These are phyloP conservation scores for Murraya paniculata DNA, from an alignment of 345 rosid genomes.

Conservation along the genomic window DNA sequence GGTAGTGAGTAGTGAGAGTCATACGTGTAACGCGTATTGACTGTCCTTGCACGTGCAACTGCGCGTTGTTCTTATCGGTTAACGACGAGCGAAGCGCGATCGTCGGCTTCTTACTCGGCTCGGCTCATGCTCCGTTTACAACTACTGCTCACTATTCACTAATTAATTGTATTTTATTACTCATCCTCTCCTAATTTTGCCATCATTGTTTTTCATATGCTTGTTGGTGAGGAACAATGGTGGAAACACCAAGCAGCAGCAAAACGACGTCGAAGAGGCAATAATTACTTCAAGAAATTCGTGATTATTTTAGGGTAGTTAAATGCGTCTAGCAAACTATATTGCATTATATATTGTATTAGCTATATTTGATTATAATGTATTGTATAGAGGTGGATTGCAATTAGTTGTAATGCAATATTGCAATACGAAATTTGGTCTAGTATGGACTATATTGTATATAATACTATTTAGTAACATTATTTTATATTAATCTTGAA, in stretches of 20 bases:
- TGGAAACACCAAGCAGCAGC: not conserved
- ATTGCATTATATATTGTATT: not conserved
- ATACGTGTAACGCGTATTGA: constrained; percentile 25
- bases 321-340: too few species aligned
- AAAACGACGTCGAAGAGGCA: not conserved
- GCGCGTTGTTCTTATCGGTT: constrained; percentile 38
- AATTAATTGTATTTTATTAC: too few species aligned
- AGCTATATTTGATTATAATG: too few species aligned
- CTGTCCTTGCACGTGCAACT: constrained; percentile 59
- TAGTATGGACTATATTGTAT: too few species aligned
- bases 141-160: not conserved
- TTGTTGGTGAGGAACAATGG: not conserved
- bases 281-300: not conserved
- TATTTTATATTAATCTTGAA: too few species aligned
- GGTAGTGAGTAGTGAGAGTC: not conserved
- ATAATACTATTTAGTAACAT: too few species aligned
- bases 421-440: too few species aligned
- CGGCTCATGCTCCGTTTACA: constrained; percentile 28
- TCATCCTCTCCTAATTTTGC: not conserved
- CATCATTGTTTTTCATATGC: not conserved
- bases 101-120: constrained; percentile 57
- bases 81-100: constrained; percentile 47
- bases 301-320: not conserved
- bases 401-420: too few species aligned
- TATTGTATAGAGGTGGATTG: too few species aligned